phyloP scores from a whole-genome alignment of 805 yeast genomes.

The Ogataea saltuana region DNA sequence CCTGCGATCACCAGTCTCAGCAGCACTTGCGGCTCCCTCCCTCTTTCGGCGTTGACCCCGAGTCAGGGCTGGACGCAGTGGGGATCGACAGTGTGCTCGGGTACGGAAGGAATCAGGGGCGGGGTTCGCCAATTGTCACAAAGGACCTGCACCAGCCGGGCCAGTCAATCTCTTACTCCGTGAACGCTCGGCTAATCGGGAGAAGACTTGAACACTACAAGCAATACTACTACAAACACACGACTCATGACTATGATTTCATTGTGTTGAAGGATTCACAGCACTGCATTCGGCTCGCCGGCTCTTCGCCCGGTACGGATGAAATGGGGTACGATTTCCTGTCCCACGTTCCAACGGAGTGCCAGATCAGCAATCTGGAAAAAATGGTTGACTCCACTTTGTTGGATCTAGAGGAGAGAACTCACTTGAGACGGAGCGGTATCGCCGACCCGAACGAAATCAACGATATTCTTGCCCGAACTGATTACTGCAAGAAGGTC shows the following conservation, averaged over 20 bases:
- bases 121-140: conserved; percentile 56
- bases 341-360: conserved; percentile 12
- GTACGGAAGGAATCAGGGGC: conserved; percentile 50
- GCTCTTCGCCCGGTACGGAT: conserved; percentile 2
- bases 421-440: conserved; percentile 11
- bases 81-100: conserved; percentile 45
- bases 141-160: conserved; percentile 45
- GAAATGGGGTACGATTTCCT: conserved; percentile 9
- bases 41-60: conserved; percentile 39
- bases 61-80: conserved; percentile 29
- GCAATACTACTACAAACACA: conserved; percentile 20
- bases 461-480: background rate
- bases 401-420: conserved; percentile 12
- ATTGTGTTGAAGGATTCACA: conserved; percentile 23
- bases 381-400: conserved; percentile 4
- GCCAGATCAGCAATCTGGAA: conserved; percentile 16
- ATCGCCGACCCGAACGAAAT: conserved; percentile 12
- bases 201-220: conserved; percentile 35
- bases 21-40: conserved; percentile 42
- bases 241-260: conserved; percentile 27
- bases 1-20: conserved; percentile 45
- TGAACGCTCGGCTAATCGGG: conserved; percentile 59
- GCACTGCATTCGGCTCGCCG: conserved; percentile 26
- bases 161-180: conserved; percentile 48
- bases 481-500: background rate